Base-by-base conservation (phyloP, 176 grass and related monocot species). In the Hyparrhenia diplandra region DNA sequence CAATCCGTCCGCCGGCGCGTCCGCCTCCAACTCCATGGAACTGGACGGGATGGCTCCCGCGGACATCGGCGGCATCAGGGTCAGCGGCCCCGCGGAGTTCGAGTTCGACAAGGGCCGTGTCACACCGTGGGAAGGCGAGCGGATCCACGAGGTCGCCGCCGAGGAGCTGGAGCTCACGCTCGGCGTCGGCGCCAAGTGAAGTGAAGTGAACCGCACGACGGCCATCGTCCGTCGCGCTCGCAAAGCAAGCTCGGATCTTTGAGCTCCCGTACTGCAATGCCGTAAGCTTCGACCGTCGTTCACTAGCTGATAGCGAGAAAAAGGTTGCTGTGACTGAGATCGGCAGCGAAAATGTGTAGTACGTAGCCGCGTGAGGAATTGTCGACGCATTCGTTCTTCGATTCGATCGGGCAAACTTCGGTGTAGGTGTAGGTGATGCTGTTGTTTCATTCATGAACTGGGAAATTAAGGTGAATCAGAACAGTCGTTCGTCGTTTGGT, bases 151-250 rank as follows among this genome's bases (percentile, higher is more conserved):
- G 68, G 92, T 99, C 27, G 90, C 87, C 41, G 87, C 90, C 60
- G 96, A 95, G 49, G 96, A 95, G 73, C 92, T 95, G 2, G 92
- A 99, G 74, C 90, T 99, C 86, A 99, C 93, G 39, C 92, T 94
- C 30, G 87, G 87, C 83, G 83, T 89, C 66, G 83, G 87, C 29
- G 67, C 87, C 10, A 89, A 89, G 70, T 89, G 83, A 87, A n/a
- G n/a, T n/a, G n/a, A n/a, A 49, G 42, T n/a, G 83, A 87, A 49
- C 25, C 31, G 31, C 21, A 29, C 23, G 3, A 3, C 9, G 40
- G 31, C 40, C 40, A 10, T 40, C 1, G 37, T 42, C 1, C 16
- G 63, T 25, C 52, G 55, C 55, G 9, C 5, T 64, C 23, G 51
- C 25, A 64, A 5, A n/a, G 10, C 25, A 64, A n/a, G 67, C 86